phyloP scores from a whole-genome alignment of 768 basidiomycete genomes.

The Rhizopogon vesiculosus region DNA sequence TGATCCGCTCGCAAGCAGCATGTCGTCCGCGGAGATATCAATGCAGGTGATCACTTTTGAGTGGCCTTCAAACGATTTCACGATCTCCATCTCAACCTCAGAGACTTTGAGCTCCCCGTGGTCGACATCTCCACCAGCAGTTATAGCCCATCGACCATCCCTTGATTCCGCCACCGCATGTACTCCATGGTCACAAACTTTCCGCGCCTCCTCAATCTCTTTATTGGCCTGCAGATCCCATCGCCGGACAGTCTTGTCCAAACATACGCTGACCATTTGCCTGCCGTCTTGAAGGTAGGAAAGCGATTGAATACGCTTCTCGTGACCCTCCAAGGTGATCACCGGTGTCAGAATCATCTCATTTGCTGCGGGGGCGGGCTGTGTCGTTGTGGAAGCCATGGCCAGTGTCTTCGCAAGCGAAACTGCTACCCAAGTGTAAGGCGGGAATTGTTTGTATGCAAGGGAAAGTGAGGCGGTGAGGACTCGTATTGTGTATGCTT shows the following conservation, averaged over 20 bases:
- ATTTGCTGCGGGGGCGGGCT: too few relatives aligned
- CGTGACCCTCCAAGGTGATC: not conserved
- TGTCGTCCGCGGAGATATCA: not conserved
- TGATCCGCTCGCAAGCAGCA: not conserved
- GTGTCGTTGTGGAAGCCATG: too few relatives aligned
- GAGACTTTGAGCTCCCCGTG: not conserved
- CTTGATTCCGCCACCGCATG: not conserved
- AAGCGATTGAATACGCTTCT: not conserved
- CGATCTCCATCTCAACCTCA: not conserved
- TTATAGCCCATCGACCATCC: not conserved
- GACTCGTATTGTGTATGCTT: too few relatives aligned
- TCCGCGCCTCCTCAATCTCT: not conserved
- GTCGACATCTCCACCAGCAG: not conserved
- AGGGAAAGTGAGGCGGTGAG: too few relatives aligned
- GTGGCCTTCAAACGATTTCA: not conserved
- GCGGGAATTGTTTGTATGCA: too few relatives aligned
- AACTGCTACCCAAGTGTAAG: too few relatives aligned
- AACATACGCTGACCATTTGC: not conserved
- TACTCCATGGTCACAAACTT: not conserved
- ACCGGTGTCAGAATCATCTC: not conserved
- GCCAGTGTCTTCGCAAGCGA: too few relatives aligned
- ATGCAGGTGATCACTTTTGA: not conserved
- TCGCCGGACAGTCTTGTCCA: not conserved
- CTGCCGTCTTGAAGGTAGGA: not conserved
- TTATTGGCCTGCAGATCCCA: not conserved